phyloP scores from a whole-genome alignment of 140 eudicot species.

The Stevia rebaudiana region DNA sequence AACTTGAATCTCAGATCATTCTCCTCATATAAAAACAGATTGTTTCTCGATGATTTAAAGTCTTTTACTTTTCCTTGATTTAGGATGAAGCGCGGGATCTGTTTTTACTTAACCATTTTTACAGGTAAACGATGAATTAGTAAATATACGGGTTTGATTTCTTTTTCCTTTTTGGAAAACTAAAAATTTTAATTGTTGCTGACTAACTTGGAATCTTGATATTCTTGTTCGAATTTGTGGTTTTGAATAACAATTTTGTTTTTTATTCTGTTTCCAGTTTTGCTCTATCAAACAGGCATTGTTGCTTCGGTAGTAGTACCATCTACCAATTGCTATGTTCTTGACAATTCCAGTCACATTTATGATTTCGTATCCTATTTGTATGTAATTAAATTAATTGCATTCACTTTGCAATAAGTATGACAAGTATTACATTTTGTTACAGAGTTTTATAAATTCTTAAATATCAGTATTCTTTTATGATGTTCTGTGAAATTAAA shows the following conservation, averaged over 20 bases:
- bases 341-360: constrained; percentile 78
- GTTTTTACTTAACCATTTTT: constrained; percentile 11
- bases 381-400: not conserved
- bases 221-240: not conserved
- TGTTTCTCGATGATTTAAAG: constrained; percentile 4
- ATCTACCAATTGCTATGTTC: constrained; percentile 57
- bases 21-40: not conserved
- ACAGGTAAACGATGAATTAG: constrained; percentile 29
- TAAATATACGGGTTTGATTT: not conserved
- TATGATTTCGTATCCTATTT: constrained; percentile 84
- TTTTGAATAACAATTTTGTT: not conserved
- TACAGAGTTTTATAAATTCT: too few relatives aligned
- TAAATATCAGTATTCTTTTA: too few relatives aligned
- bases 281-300: constrained; percentile 31
- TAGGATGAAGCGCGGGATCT: constrained; percentile 19
- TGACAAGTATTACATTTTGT: not conserved
- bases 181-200: not conserved
- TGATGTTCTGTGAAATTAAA: not conserved
- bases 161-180: not conserved
- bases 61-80: not conserved
- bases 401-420: not conserved
- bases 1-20: constrained; percentile 12
- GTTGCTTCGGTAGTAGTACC: constrained; percentile 67
- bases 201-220: not conserved
- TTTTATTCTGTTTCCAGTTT: constrained; percentile 34